A percentile compares a stretch with the other conserved stretches of the same genome.
Evolutionary conservation across 2,329 filamentous ascomycete genomes (phyloP).

Genomic region (Pseudocercospora pini-densiflorae): DNA sequence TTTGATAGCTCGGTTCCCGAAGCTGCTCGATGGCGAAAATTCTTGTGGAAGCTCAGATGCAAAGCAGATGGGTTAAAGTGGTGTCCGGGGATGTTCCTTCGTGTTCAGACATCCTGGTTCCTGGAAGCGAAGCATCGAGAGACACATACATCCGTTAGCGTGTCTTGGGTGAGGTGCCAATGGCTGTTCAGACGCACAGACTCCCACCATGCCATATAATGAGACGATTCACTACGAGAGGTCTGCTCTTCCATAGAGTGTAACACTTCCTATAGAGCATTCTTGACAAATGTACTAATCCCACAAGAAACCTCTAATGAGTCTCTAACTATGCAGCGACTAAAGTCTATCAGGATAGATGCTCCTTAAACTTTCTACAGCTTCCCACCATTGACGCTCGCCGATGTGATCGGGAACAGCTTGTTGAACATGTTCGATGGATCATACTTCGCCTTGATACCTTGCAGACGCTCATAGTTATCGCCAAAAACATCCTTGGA

Average conservation of each 20-base stretch:
- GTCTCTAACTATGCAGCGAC: background rate
- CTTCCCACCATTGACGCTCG: slow-evolving; percentile 2
- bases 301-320: no score
- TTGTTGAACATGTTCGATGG: slow-evolving; percentile 54
- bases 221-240: background rate
- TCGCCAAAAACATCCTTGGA: slow-evolving; percentile 50
- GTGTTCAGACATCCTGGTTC: background rate
- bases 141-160: background rate
- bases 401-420: slow-evolving; percentile 33
- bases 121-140: background rate
- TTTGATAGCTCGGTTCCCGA: background rate
- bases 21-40: background rate
- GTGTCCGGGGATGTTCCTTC: background rate
- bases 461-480: slow-evolving; percentile 48
- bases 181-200: background rate
- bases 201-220: no score
- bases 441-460: slow-evolving; percentile 53
- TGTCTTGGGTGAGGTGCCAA: background rate
- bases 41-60: background rate
- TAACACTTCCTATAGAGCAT: no score
- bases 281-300: no score
- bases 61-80: background rate
- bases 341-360: no score
- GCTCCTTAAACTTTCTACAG: background rate
- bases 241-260: no score